phyloP scores from a whole-genome alignment of 2,329 filamentous ascomycete species.

The Albifimbria verrucaria region DNA sequence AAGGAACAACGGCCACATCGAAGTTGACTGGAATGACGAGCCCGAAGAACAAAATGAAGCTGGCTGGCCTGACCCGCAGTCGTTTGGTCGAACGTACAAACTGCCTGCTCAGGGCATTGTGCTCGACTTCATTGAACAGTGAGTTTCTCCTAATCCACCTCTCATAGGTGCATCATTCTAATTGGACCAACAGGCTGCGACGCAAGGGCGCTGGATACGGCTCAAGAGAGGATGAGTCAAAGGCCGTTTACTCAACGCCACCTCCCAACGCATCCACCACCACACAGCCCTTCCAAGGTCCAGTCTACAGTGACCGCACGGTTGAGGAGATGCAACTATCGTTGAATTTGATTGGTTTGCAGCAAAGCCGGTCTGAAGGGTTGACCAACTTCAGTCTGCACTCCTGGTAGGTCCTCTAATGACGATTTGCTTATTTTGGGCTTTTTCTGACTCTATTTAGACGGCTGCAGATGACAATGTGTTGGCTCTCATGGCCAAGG shows the following conservation, averaged over 20 bases:
- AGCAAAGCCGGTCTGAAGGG: slow-evolving; percentile 45
- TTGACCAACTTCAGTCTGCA: slow-evolving; percentile 54
- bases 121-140: slow-evolving; percentile 69
- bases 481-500: slow-evolving; percentile 47
- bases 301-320: slow-evolving; percentile 28
- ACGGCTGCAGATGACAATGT: slow-evolving; percentile 40
- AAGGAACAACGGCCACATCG: slow-evolving; percentile 68
- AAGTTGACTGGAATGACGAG: slow-evolving; percentile 60
- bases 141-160: slow-evolving; percentile 23
- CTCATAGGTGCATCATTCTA: slow-evolving; percentile 12
- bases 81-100: slow-evolving; percentile 63
- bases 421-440: slow-evolving; percentile 6
- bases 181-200: slow-evolving; percentile 24
- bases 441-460: slow-evolving; percentile 26
- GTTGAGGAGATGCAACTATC: slow-evolving; percentile 65
- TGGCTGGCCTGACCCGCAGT: slow-evolving; percentile 55
- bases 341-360: slow-evolving; percentile 59
- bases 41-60: slow-evolving; percentile 53
- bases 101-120: slow-evolving; percentile 63
- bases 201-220: slow-evolving; percentile 37
- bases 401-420: slow-evolving; percentile 54
- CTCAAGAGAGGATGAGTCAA: slow-evolving; percentile 23
- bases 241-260: slow-evolving; percentile 20
- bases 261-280: slow-evolving; percentile 4
- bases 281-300: background rate